Evolutionary conservation across 1,284 basidiomycete genomes (phyloP).

Genomic region (Boletus semigastroideus): DNA sequence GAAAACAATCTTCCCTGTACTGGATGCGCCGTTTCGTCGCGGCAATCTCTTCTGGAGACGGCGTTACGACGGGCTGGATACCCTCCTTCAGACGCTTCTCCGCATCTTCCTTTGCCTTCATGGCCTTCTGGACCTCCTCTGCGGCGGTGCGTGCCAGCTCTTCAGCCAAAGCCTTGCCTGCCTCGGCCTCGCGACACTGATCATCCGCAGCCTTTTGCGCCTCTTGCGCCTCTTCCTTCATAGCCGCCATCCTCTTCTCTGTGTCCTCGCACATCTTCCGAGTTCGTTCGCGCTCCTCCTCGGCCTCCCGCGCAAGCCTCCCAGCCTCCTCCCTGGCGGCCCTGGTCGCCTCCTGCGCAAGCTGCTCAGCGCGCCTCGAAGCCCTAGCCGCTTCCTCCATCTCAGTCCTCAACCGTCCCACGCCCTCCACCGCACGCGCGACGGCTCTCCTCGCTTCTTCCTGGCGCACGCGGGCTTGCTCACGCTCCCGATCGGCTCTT

Average conservation of each 20-base stretch:
- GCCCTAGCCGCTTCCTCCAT: constrained; percentile 5
- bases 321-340: constrained; percentile 15
- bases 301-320: constrained; percentile 7
- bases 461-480: constrained; percentile 9
- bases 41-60: constrained; percentile 9
- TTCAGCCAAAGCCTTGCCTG: constrained; percentile 11
- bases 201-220: constrained; percentile 14
- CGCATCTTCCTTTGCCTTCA: constrained; percentile 7
- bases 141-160: constrained; percentile 9
- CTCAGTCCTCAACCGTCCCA: constrained; percentile 7
- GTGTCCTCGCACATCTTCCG: constrained; percentile 17
- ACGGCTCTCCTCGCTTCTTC: constrained; percentile 13
- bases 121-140: constrained; percentile 13
- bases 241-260: constrained; percentile 3
- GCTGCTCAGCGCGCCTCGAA: constrained; percentile 1
- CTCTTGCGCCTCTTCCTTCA: constrained; percentile 11
- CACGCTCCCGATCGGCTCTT: constrained; percentile 5
- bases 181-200: constrained; percentile 13
- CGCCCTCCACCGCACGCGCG: not conserved
- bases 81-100: constrained; percentile 18
- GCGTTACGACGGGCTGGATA: constrained; percentile 16
- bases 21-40: constrained; percentile 9
- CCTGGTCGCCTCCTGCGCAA: constrained; percentile 3
- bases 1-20: constrained; percentile 17
- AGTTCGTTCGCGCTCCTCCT: constrained; percentile 13